These are phyloP conservation scores for Diaporthe australafricana DNA, from an alignment of 2,329 filamentous ascomycete genomes.

Conservation along the genomic window DNA sequence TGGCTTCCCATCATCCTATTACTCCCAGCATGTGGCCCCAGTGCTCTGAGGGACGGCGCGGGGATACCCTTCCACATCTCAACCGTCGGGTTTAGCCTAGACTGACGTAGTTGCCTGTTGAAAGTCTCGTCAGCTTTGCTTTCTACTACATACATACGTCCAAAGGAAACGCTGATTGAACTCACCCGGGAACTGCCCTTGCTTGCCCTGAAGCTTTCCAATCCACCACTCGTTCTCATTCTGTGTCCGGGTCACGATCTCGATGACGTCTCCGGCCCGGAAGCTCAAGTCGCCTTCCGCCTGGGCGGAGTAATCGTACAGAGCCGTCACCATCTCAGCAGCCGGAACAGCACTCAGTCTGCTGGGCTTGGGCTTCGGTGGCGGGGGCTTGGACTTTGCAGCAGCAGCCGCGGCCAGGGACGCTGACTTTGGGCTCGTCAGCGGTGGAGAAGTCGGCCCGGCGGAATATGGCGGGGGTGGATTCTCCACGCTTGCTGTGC, in stretches of 20 bases:
- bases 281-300: slow-evolving; percentile 96
- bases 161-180: slow-evolving; percentile 33
- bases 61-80: neutral
- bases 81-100: slow-evolving; percentile 43
- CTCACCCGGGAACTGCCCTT: slow-evolving; percentile 95
- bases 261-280: slow-evolving; percentile 86
- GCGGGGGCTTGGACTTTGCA: slow-evolving; percentile 75
- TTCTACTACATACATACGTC: no score
- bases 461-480: slow-evolving; percentile 80
- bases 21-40: neutral
- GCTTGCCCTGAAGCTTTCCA: slow-evolving; percentile 80
- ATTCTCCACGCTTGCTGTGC: slow-evolving; percentile 60
- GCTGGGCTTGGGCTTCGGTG: slow-evolving; percentile 82
- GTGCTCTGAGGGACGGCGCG: neutral
- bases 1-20: slow-evolving; percentile 1
- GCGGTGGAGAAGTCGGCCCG: slow-evolving; percentile 46
- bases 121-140: neutral
- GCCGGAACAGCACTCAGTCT: slow-evolving; percentile 73
- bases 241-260: slow-evolving; percentile 83
- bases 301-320: slow-evolving; percentile 97
- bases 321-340: slow-evolving; percentile 84
- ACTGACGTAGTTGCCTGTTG: slow-evolving; percentile 59
- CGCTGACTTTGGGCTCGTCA: slow-evolving; percentile 43
- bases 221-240: slow-evolving; percentile 99
- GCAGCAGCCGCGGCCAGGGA: slow-evolving; percentile 61